Percentiles rank a stretch among this genome's conserved stretches.
phyloP scores from a whole-genome alignment of 805 yeast species.

The Yamadazyma sp. region DNA sequence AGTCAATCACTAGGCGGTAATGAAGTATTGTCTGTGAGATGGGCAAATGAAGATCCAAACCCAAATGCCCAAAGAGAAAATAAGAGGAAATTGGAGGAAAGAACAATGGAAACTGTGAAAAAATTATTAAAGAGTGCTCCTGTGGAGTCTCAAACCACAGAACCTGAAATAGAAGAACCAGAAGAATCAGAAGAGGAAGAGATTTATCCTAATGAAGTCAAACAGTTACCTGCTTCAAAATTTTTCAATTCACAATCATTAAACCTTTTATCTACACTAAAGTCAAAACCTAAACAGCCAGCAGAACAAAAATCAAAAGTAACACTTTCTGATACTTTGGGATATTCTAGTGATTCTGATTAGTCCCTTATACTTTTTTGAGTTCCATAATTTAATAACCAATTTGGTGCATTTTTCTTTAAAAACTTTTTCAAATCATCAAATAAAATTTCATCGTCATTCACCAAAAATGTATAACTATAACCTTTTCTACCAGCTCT shows the following conservation, averaged over 20 bases:
- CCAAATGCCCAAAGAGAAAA: constrained; percentile 57
- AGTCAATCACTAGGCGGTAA: constrained; percentile 65
- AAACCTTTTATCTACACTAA: constrained; percentile 13
- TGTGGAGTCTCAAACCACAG: constrained; percentile 19
- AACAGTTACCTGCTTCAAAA: background rate
- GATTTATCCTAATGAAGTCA: background rate
- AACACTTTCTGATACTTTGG: constrained; percentile 12
- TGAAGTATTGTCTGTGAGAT: constrained; percentile 67
- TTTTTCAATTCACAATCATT: constrained; percentile 14
- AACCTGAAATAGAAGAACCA: constrained; percentile 8
- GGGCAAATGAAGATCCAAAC: constrained; percentile 91
- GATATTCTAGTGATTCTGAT: constrained; percentile 33
- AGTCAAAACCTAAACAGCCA: background rate
- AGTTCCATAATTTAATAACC: constrained; percentile 3
- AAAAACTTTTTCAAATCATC: constrained; percentile 50
- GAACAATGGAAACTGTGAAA: constrained; percentile 53
- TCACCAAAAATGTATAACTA: constrained; percentile 69
- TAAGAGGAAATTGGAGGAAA: constrained; percentile 47
- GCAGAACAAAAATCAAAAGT: constrained; percentile 2
- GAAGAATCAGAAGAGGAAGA: background rate
- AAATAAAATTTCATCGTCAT: constrained; percentile 52
- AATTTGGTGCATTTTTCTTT: constrained; percentile 20
- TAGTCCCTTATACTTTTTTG: constrained; percentile 10
- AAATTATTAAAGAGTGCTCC: constrained; percentile 28
- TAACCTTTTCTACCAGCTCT: constrained; percentile 84